Percentiles rank a stretch among this genome's conserved stretches.
Conservation (phyloP, 768 basidiomycete species). For the Boletus rubescentipes region DNA sequence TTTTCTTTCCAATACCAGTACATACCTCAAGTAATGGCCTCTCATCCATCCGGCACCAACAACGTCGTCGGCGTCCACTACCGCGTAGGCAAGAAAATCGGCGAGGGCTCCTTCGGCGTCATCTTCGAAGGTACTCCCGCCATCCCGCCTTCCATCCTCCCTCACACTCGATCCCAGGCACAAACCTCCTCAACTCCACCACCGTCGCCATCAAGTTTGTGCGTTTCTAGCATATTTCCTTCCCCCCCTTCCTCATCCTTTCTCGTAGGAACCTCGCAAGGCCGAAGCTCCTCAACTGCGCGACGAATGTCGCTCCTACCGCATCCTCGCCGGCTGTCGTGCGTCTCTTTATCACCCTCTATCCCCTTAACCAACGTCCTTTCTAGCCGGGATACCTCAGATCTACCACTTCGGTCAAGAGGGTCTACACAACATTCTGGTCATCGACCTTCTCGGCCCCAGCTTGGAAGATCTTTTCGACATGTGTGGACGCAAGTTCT, state of each 20-base stretch:
- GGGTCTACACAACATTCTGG: slow-evolving; percentile 96
- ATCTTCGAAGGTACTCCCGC: slow-evolving; percentile 74
- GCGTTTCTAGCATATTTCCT: slow-evolving; percentile 37
- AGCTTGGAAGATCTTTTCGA: slow-evolving; percentile 98
- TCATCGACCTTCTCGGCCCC: slow-evolving; percentile 96
- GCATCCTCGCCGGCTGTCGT: slow-evolving; percentile 89
- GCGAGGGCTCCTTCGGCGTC: slow-evolving; percentile 98
- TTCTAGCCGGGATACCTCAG: slow-evolving; percentile 91
- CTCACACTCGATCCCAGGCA: slow-evolving; percentile 53
- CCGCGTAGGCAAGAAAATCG: slow-evolving; percentile 98
- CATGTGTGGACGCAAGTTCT: slow-evolving; percentile 98
- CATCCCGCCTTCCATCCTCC: background rate
- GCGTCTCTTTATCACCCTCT: slow-evolving; percentile 37
- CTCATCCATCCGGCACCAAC: slow-evolving; percentile 57
- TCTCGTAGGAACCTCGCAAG: slow-evolving; percentile 75
- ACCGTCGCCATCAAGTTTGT: slow-evolving; percentile 99
- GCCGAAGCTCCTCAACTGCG: slow-evolving; percentile 97
- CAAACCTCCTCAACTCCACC: slow-evolving; percentile 96
- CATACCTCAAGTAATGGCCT: slow-evolving; percentile 45
- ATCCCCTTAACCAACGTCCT: slow-evolving; percentile 17
- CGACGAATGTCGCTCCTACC: slow-evolving; percentile 98
- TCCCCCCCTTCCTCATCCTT: slow-evolving; percentile 9
- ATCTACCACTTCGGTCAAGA: slow-evolving; percentile 99
- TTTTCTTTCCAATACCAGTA: slow-evolving; percentile 11
- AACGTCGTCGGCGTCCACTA: slow-evolving; percentile 96